These are phyloP conservation scores for Clavispora fructus DNA, from an alignment of 805 yeast species.

Conservation along the genomic window DNA sequence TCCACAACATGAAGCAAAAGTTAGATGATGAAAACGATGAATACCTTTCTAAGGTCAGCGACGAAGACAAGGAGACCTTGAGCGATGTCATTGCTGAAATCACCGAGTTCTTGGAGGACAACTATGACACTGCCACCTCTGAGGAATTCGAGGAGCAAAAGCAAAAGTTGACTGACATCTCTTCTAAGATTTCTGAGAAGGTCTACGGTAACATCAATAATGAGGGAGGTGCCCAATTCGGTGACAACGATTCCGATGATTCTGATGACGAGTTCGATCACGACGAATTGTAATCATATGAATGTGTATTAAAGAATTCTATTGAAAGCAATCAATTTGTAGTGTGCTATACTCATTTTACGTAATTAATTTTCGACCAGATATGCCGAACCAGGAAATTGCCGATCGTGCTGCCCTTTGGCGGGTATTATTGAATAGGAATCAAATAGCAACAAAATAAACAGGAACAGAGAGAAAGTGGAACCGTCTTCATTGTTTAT, in stretches of 20 bases:
- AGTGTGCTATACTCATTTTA: not conserved
- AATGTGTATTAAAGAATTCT: not conserved
- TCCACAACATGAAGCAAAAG: constrained; percentile 11
- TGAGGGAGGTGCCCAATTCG: constrained; percentile 36
- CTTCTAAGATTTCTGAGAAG: constrained; percentile 90
- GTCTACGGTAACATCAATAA: constrained; percentile 50
- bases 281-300: constrained; percentile 34
- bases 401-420: not conserved
- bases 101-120: constrained; percentile 71
- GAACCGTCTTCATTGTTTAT: not conserved
- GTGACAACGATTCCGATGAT: constrained; percentile 40
- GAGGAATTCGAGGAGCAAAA: constrained; percentile 94
- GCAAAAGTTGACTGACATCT: constrained; percentile 72
- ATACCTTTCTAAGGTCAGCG: constrained; percentile 57
- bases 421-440: not conserved
- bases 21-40: constrained; percentile 12
- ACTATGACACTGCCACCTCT: constrained; percentile 77
- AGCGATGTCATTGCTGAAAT: constrained; percentile 84
- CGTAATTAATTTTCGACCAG: not conserved
- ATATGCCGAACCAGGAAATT: not conserved
- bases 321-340: not conserved
- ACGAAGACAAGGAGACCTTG: constrained; percentile 86
- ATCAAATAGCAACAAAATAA: not conserved
- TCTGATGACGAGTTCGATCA: constrained; percentile 41
- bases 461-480: not conserved